A percentile compares a stretch with the other conserved stretches of the same genome.
Evolutionary conservation across 2,329 filamentous ascomycete genomes (phyloP).

Genomic region (Huntiella bhutanensis): DNA sequence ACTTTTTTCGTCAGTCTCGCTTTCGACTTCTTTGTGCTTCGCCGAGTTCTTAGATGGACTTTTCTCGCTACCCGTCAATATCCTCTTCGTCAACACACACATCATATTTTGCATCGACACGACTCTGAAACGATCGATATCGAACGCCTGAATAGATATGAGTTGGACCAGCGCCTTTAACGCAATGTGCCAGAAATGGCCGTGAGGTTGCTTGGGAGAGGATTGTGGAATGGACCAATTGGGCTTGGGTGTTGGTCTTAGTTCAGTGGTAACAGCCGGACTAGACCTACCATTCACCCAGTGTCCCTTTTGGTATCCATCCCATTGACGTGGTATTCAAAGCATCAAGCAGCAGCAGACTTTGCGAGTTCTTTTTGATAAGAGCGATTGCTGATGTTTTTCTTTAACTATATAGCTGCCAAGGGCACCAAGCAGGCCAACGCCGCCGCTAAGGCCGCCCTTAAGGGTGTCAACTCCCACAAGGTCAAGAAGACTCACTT

Average conservation of each 20-base stretch:
- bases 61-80: constrained; percentile 1
- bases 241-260: not conserved
- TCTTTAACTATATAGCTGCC: constrained; percentile 30
- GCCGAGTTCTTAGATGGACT: not conserved
- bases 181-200: too few species aligned
- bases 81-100: constrained; percentile 2
- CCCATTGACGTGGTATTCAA: constrained; percentile 9
- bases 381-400: constrained; percentile 56
- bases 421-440: constrained; percentile 71
- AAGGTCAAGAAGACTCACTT: constrained; percentile 86
- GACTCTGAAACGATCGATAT: constrained; percentile 11
- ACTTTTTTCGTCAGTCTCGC: constrained; percentile 11
- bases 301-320: not conserved
- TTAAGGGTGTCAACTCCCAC: constrained; percentile 67
- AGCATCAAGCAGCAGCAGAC: constrained; percentile 53
- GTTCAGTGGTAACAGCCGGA: too few species aligned
- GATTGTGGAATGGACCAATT: not conserved
- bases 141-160: too few species aligned
- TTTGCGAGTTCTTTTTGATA: constrained; percentile 48
- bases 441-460: constrained; percentile 84
- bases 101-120: constrained; percentile 7
- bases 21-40: not conserved
- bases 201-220: too few species aligned
- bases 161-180: too few species aligned
- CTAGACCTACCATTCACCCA: not conserved